Conservation (phyloP, 441 rosid species). For the Populus hybrid region DNA sequence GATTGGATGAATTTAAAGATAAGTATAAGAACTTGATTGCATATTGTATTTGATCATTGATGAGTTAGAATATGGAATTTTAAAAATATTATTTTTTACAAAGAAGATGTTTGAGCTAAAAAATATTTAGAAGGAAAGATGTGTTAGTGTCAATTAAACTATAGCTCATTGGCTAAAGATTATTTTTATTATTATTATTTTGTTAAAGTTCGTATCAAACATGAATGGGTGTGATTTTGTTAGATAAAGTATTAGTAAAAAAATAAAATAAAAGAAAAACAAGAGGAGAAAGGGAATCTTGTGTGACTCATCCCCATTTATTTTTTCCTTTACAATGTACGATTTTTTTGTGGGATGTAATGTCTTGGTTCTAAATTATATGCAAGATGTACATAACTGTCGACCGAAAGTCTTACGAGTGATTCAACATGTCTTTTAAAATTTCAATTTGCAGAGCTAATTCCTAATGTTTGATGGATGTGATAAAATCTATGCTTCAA, state of each 20-base stretch:
- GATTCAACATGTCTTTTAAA: conserved; percentile 4
- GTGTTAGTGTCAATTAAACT: no score
- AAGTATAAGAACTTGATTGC: neutral
- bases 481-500: conserved; percentile 10
- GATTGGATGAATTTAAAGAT: no score
- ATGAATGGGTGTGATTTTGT: neutral
- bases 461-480: conserved; percentile 10
- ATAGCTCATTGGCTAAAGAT: no score
- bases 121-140: no score
- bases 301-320: neutral
- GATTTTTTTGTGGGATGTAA: conserved; percentile 1
- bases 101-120: no score
- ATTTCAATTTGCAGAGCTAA: neutral
- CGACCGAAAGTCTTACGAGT: neutral
- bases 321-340: neutral
- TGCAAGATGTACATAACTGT: conserved; percentile 6
- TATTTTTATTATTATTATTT: no score
- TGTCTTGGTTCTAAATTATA: neutral
- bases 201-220: no score
- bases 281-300: neutral
- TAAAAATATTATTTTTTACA: no score
- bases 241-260: neutral
- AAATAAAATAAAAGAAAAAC: no score
- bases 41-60: neutral
- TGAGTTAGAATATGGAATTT: neutral